Conservation (phyloP, 495 filamentous ascomycete species). For the Astrothelium subdiscretum region DNA sequence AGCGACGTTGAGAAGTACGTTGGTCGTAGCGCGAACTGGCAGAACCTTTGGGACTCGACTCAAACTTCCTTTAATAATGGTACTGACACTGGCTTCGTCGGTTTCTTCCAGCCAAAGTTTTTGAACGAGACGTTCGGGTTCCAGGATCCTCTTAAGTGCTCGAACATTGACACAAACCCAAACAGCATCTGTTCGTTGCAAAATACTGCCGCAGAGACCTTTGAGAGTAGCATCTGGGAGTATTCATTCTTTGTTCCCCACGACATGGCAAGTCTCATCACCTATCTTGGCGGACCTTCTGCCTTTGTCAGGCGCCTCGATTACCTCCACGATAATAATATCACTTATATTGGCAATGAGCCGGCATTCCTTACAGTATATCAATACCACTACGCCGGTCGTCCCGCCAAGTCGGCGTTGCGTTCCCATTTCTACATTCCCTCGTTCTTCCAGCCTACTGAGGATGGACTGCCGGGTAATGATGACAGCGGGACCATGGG, state of each 20-base stretch:
- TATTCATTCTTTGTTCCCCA: slow-evolving; percentile 33
- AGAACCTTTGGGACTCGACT: slow-evolving; percentile 20
- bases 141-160: slow-evolving; percentile 39
- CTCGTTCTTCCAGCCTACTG: slow-evolving; percentile 24
- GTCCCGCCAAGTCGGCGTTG: slow-evolving; percentile 28
- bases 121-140: slow-evolving; percentile 17
- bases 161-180: slow-evolving; percentile 21
- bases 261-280: slow-evolving; percentile 29
- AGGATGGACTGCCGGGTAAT: slow-evolving; percentile 28
- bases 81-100: slow-evolving; percentile 16
- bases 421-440: slow-evolving; percentile 32
- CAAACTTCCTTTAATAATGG: slow-evolving; percentile 14
- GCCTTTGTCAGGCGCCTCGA: slow-evolving; percentile 29
- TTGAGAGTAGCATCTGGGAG: slow-evolving; percentile 27
- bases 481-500: slow-evolving; percentile 33
- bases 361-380: slow-evolving; percentile 32
- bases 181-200: slow-evolving; percentile 16
- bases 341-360: slow-evolving; percentile 33
- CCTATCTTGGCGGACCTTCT: slow-evolving; percentile 26
- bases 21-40: slow-evolving; percentile 46
- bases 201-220: slow-evolving; percentile 26
- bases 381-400: slow-evolving; percentile 35
- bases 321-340: slow-evolving; percentile 28
- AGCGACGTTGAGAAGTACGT: slow-evolving; percentile 44
- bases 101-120: slow-evolving; percentile 16